Evolutionary conservation across 2,329 filamentous ascomycete species (phyloP).

Genomic region (Cercospora sojina): DNA sequence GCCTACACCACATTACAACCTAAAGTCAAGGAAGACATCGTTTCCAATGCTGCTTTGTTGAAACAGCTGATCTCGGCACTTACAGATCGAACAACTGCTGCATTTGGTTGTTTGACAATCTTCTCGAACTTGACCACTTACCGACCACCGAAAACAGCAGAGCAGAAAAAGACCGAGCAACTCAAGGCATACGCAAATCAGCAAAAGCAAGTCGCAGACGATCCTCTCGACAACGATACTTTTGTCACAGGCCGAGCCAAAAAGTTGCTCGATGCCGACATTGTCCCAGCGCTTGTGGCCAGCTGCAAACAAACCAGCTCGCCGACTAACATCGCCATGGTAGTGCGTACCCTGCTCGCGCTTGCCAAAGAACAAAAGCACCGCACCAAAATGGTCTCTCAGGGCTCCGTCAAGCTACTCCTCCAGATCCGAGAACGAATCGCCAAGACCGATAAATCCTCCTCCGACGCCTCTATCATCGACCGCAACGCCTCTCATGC

Average conservation of each 20-base stretch:
- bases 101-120: slow-evolving; percentile 84
- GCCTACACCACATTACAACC: slow-evolving; percentile 88
- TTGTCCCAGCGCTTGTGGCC: slow-evolving; percentile 74
- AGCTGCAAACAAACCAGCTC: slow-evolving; percentile 47
- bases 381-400: slow-evolving; percentile 79
- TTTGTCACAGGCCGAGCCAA: slow-evolving; percentile 75
- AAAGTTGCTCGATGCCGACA: slow-evolving; percentile 72
- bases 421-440: slow-evolving; percentile 68
- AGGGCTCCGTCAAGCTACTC: slow-evolving; percentile 86
- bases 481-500: slow-evolving; percentile 39
- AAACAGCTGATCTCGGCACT: slow-evolving; percentile 67
- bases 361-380: slow-evolving; percentile 72
- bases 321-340: slow-evolving; percentile 67
- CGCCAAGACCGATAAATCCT: slow-evolving; percentile 48
- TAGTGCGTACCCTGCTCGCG: slow-evolving; percentile 73
- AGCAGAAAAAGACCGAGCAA: slow-evolving; percentile 87
- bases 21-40: slow-evolving; percentile 77
- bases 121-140: slow-evolving; percentile 83
- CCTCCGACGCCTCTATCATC: slow-evolving; percentile 31
- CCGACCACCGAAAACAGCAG: slow-evolving; percentile 73
- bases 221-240: slow-evolving; percentile 72
- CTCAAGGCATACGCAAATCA: slow-evolving; percentile 93
- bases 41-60: slow-evolving; percentile 66
- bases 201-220: slow-evolving; percentile 60
- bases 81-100: slow-evolving; percentile 46